phyloP scores from a whole-genome alignment of 306 rosid species.

The Myrica gale region DNA sequence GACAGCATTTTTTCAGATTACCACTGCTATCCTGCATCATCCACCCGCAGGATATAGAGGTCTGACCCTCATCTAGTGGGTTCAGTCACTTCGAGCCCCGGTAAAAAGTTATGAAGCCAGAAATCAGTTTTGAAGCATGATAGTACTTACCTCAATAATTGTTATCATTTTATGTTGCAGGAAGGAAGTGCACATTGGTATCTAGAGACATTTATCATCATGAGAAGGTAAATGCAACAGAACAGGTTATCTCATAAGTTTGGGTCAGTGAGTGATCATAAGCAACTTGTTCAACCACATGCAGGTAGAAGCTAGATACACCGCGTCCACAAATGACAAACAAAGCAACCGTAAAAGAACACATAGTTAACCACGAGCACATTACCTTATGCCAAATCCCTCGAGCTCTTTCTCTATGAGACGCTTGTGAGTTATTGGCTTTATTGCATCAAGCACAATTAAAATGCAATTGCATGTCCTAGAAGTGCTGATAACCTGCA shows the following conservation, averaged over 20 bases:
- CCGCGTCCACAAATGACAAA: neutral
- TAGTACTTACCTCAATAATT: neutral
- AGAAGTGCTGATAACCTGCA: conserved; percentile 97
- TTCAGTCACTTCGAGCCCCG: neutral
- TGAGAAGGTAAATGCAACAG: neutral
- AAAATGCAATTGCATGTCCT: conserved; percentile 97
- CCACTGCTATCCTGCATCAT: neutral
- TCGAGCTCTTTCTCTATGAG: conserved; percentile 95
- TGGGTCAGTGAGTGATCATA: neutral
- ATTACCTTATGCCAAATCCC: conserved; percentile 97
- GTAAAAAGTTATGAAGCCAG: neutral
- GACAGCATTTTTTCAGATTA: neutral
- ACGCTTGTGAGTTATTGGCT: conserved; percentile 97
- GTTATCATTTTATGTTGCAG: neutral
- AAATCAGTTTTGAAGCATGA: neutral
- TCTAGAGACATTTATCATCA: neutral
- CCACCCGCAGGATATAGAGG: neutral
- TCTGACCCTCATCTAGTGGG: neutral
- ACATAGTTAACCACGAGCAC: conserved; percentile 22
- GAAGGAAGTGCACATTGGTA: neutral
- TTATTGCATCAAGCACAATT: conserved; percentile 97
- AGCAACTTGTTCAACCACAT: neutral
- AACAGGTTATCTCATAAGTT: neutral
- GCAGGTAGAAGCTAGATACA: neutral
- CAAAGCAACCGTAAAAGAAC: conserved; percentile 10